Evolutionary conservation across 1,139 yeast species (phyloP), one percentile per base, ranked within the genome.

Genomic region (Candida glucosophila): DNA sequence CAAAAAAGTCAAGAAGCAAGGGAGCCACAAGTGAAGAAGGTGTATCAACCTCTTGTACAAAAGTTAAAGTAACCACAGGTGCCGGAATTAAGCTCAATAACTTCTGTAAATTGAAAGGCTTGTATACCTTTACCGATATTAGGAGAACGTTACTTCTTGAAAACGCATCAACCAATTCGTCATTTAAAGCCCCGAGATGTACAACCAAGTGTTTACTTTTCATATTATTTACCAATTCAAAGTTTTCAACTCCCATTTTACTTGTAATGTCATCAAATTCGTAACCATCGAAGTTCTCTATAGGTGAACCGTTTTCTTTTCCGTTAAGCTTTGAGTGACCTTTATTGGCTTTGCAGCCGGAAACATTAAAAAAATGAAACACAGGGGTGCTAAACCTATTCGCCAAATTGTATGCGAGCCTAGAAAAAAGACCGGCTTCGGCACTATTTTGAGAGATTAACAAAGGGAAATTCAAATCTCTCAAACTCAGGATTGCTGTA

Each of bases 1-100:
- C 70, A 50, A 86, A 73, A 40, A 85, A 72, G 47, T 86, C 95
- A 40, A 86, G 69, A 38, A 81, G 65, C 24, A 83, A 59, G 7
- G 76, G 67, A 26, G 56, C 90, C 70, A 52, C 80, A 9, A 48
- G 34, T 16, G 62, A 46, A n/a, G 69, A 58, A 9, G 75, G 51
- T 25, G 45, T 62, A 29, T 53, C 55, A 22, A 63, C 56, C 57
- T 69, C 94, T 53, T 71, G 85, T 12, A 81, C 64, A 23, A 85
- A 58, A 2, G 78, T 76, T 29, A 88, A 56, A 15, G 71, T 63
- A 28, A 63, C 63, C 19, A 78, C 70, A 1, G 73, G 48, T 1
- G 65, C 37, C 15, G 93, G 90, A 20, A 83, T 45, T 2, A 56
- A 44, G 3, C 59, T 44, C 26, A 77, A 56, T 22, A 85, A 58